These are phyloP conservation scores for Russula earlei DNA, from an alignment of 768 basidiomycete species.

Conservation along the genomic window DNA sequence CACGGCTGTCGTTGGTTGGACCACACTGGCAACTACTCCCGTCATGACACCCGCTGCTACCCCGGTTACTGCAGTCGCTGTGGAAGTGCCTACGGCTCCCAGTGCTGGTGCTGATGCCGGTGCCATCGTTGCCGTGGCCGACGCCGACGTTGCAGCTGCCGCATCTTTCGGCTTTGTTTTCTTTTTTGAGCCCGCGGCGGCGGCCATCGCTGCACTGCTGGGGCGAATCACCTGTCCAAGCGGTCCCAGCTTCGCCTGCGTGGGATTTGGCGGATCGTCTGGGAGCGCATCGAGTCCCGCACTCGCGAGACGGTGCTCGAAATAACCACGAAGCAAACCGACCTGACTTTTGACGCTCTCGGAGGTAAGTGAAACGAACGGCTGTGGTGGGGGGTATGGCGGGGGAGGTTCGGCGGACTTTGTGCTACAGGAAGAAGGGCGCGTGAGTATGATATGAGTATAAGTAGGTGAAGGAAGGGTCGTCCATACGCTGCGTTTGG, in stretches of 20 bases:
- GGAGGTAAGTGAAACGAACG: constrained; percentile 64
- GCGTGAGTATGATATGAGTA: not conserved
- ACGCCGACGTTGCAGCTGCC: not conserved
- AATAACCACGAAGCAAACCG: constrained; percentile 74
- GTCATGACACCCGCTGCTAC: not conserved
- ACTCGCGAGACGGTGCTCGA: constrained; percentile 43
- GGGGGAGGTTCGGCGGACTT: constrained; percentile 68
- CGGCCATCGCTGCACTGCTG: constrained; percentile 31
- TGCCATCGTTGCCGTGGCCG: not conserved
- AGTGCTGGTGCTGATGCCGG: not conserved
- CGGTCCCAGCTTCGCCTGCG: constrained; percentile 68
- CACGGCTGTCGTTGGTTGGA: not conserved
- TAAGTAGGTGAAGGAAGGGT: not conserved
- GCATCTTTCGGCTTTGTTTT: constrained; percentile 31
- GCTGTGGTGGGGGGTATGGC: constrained; percentile 78
- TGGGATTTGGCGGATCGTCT: constrained; percentile 52
- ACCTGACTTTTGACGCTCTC: constrained; percentile 69
- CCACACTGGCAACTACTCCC: not conserved
- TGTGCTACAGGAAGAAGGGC: constrained; percentile 29
- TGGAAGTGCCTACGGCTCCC: not conserved
- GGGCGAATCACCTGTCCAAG: constrained; percentile 63
- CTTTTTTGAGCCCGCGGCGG: constrained; percentile 52
- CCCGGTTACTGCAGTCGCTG: not conserved
- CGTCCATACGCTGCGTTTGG: constrained; percentile 40
- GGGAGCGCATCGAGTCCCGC: constrained; percentile 33